phyloP scores from a whole-genome alignment of 495 filamentous ascomycete genomes.

The Daldinia bambusicola region DNA sequence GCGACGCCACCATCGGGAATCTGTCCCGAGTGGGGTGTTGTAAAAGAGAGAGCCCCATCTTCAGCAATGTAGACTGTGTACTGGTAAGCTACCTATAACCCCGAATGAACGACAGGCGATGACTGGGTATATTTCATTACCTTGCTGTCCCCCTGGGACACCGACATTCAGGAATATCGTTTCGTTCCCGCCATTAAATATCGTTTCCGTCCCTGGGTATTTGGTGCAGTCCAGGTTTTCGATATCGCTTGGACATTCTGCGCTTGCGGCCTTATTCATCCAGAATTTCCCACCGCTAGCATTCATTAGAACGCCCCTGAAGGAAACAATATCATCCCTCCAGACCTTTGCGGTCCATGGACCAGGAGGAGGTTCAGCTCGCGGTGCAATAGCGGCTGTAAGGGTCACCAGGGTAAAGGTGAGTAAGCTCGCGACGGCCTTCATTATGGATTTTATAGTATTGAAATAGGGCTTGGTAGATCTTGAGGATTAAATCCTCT shows the following conservation, averaged over 20 bases:
- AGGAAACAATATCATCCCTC: constrained; percentile 30
- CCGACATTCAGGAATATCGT: constrained; percentile 34
- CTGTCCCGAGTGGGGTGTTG: constrained; percentile 27
- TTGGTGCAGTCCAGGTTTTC: constrained; percentile 32
- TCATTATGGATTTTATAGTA: constrained; percentile 16
- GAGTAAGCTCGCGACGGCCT: constrained; percentile 10
- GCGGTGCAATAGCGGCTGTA: constrained; percentile 10
- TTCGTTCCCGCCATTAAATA: constrained; percentile 27
- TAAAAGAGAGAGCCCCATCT: constrained; percentile 40
- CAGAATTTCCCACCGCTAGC: constrained; percentile 41
- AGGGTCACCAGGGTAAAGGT: constrained; percentile 3
- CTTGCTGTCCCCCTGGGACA: constrained; percentile 43
- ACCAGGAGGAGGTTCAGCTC: constrained; percentile 12
- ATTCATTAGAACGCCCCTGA: constrained; percentile 28
- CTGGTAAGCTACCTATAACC: background rate
- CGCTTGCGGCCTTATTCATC: constrained; percentile 28
- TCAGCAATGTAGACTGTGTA: constrained; percentile 30
- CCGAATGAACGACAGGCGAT: no score
- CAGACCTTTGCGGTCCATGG: constrained; percentile 33
- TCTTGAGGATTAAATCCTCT: no score
- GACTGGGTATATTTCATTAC: background rate
- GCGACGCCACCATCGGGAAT: constrained; percentile 25
- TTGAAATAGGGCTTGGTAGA: background rate
- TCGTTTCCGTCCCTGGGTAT: constrained; percentile 33
- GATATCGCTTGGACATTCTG: constrained; percentile 31